Evolutionary conservation across 1,284 basidiomycete genomes (phyloP).

Genomic region (Coriolopsis trogii): DNA sequence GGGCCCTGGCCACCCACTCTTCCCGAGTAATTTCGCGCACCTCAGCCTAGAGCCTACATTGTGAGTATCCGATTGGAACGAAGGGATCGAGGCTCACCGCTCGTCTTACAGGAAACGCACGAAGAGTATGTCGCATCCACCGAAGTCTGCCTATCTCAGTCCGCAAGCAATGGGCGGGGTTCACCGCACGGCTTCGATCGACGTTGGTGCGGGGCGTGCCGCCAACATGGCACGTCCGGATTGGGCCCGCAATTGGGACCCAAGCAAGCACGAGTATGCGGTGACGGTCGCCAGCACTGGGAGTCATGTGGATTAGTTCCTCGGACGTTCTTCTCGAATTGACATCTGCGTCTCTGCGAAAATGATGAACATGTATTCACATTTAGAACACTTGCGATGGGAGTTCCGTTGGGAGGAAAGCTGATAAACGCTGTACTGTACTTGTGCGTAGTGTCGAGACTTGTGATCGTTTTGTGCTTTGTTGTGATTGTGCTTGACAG

Average conservation of each 20-base stretch:
- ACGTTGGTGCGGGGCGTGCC: conserved; percentile 12
- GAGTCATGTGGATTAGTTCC: conserved; percentile 32
- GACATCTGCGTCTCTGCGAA: not conserved
- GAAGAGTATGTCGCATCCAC: conserved; percentile 33
- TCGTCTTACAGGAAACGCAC: conserved; percentile 26
- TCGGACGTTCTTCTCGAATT: no score
- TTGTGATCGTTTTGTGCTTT: not conserved
- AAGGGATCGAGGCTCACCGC: no score
- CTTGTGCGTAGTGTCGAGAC: no score
- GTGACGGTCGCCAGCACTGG: conserved; percentile 36
- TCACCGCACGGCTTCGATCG: conserved; percentile 16
- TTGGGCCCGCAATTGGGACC: conserved; percentile 40
- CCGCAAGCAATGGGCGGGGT: conserved; percentile 26
- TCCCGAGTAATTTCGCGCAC: conserved; percentile 61
- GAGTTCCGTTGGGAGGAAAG: not conserved
- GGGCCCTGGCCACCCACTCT: conserved; percentile 62
- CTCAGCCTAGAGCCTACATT: conserved; percentile 61
- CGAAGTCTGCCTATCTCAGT: conserved; percentile 30
- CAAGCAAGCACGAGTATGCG: conserved; percentile 38
- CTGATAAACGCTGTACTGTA: not conserved
- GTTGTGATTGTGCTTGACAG: no score
- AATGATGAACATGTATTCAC: no score
- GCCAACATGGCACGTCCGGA: conserved; percentile 28
- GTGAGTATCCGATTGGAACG: no score
- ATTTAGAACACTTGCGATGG: no score